Base-by-base conservation (phyloP, 106 monocot species). In the Apostasia shenzhenica region DNA sequence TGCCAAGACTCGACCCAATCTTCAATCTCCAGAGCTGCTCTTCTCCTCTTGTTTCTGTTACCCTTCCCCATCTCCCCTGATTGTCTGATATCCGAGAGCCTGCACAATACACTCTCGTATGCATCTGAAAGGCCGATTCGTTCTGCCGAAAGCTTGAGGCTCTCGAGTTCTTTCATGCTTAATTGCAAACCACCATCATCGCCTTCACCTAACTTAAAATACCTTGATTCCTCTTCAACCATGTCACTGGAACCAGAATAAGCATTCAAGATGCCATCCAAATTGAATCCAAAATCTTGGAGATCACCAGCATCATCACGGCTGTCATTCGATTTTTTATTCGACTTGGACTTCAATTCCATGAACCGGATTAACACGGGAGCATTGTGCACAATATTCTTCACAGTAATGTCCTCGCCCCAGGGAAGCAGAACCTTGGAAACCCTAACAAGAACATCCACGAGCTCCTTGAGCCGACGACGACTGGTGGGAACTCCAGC, bases 401-500 rank as follows among this genome's bases (percentile, higher is more conserved):
- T 85, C 5, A 61, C 66, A 4, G 70, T 88, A 6, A 88, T 82
- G 58, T 85, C 83, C 8, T 67, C 45, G 0, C 94, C 94, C 94
- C 90, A 88, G 1, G 94, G 94, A 37, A 94, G 76, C 66, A 88
- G 59, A 7, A 48, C 60, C 67, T 67, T 78, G 0, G 94, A 82
- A 43, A 75, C 94, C 49, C 55, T 66, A 26, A 86, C 77, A 2
- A 94, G 69, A 1, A 80, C 74, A 26, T 76, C 73, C 11, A 67
- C 45, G 48, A 94, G 68, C 70, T 90, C 94, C 71, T 72, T 84
- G 57, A 69, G 73, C 62, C 90, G 65, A 51, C 48, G 43, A 57
- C 68, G 70, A 70, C 81, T 77, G 0, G 90, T 94, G n/a, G 61
- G 1, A 13, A 79, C 60, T 1, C 60, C 54, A 0, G 90, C 90